Evolutionary conservation across 2,329 filamentous ascomycete species (phyloP), one percentile per base, ranked within the genome.

Genomic region (Phialophora chinensis): DNA sequence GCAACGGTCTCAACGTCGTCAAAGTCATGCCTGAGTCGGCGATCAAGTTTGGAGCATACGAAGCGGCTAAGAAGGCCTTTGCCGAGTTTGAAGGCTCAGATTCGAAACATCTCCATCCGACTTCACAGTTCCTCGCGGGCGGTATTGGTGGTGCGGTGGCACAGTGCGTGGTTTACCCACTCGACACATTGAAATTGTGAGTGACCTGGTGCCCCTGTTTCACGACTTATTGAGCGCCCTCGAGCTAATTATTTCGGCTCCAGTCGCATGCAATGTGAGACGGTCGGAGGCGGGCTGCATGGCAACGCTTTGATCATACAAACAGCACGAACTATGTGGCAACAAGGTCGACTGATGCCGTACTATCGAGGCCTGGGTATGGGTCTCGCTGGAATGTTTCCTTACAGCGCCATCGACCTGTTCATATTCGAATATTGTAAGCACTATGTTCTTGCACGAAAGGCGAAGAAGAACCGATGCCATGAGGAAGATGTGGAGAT

Each of bases 21-120:
- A 99, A 99, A 79, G 95, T 99, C 67, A 97, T 98, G 92, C 95
- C 95, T 0, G 95, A 99, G 81, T 97, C 94, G 31, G 94, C 95
- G 29, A 97, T 99, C 76, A 96, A 97, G 79, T 99, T 99, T 77
- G 95, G 95, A 67, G 94, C 93, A 23, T 99, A 97, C 76, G 95
- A 99, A 86, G 93, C 92, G 60, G 90, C 93, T 8, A 99, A 98
- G 83, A 89, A 92, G 69, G 87, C 90, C 3, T 87, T 98, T 67
- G 92, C 94, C 57, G 88, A 87, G 66, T 79, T 97, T 59, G 95
- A 98, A 83, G 95, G 95, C 6, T 86, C 89, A 69, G 92, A 98
- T 76, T 86, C 92, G 0, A 88, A 87, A 69, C 84, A 86, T 62
- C 94, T 98, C 72, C 90, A 90, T 71, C 89, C 91, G 1, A 90